Conservation (phyloP, 805 yeast genomes). For the Kluyveromyces wickerhamii region DNA sequence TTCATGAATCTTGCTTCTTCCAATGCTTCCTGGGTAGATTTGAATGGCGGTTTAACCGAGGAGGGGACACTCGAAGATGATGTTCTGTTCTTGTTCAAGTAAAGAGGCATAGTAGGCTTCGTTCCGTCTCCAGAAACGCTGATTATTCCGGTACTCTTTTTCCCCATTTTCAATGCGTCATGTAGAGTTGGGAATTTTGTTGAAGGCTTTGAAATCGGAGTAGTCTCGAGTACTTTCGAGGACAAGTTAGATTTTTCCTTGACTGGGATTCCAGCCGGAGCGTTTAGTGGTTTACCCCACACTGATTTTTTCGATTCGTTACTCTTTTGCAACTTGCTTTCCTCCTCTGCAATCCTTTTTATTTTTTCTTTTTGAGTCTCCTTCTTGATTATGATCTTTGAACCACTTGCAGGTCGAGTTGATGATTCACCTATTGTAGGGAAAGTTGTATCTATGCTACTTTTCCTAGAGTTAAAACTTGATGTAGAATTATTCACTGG, state of each 20-base stretch:
- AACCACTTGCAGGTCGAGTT: constrained; percentile 12
- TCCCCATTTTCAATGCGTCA: constrained; percentile 1
- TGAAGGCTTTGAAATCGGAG: neutral
- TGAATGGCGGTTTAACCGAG: constrained; percentile 10
- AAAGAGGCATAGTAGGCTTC: constrained; percentile 8
- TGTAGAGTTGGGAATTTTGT: constrained; percentile 3
- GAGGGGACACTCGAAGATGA: constrained; percentile 2
- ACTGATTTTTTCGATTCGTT: constrained; percentile 11
- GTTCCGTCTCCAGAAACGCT: constrained; percentile 5
- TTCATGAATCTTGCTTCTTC: constrained; percentile 76
- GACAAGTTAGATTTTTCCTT: neutral
- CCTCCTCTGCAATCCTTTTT: constrained; percentile 8
- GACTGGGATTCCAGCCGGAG: neutral
- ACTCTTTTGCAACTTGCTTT: constrained; percentile 1
- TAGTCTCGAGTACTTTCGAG: neutral
- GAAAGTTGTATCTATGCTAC: neutral
- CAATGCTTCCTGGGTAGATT: constrained; percentile 59
- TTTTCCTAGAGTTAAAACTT: neutral
- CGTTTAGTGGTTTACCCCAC: constrained; percentile 15
- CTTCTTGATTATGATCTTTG: constrained; percentile 15
- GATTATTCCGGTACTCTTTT: constrained; percentile 3
- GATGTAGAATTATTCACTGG: no score
- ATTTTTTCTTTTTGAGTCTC: constrained; percentile 24
- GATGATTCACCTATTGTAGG: constrained; percentile 3
- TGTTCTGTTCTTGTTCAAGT: constrained; percentile 2